Evolutionary conservation across 768 basidiomycete genomes (phyloP).

Genomic region (Pulveroboletus sp.): DNA sequence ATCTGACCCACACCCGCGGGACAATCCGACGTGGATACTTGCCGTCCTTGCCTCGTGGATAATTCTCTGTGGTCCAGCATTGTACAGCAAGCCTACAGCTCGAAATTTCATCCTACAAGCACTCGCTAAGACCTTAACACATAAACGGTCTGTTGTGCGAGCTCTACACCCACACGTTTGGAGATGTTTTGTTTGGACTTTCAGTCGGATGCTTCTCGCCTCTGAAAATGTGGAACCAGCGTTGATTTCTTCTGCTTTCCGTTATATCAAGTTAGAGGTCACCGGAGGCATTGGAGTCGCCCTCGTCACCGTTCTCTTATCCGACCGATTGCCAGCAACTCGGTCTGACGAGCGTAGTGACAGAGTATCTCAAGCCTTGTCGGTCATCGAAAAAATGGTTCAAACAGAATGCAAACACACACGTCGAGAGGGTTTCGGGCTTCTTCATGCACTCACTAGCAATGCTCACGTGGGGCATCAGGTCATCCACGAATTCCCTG

Average conservation of each 20-base stretch:
- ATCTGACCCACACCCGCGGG: constrained; percentile 14
- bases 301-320: constrained; percentile 40
- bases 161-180: constrained; percentile 45
- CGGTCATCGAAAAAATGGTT: constrained; percentile 39
- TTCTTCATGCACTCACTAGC: constrained; percentile 38
- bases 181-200: constrained; percentile 56
- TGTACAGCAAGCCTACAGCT: constrained; percentile 40
- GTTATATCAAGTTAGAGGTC: constrained; percentile 45
- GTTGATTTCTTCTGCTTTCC: constrained; percentile 36
- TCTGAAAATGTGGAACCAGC: constrained; percentile 20
- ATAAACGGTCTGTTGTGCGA: constrained; percentile 35
- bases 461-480: constrained; percentile 6
- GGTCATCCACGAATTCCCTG: constrained; percentile 23
- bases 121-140: constrained; percentile 31
- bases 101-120: constrained; percentile 38
- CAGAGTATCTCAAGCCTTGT: constrained; percentile 35
- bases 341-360: constrained; percentile 12
- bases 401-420: constrained; percentile 21
- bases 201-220: constrained; percentile 36
- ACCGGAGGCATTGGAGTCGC: constrained; percentile 40
- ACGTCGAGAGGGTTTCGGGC: constrained; percentile 30
- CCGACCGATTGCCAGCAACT: not conserved
- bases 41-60: constrained; percentile 44
- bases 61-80: constrained; percentile 40
- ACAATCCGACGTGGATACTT: constrained; percentile 43